Conservation (phyloP, 2,329 filamentous ascomycete genomes). For the Neopestalotiopsis clavispora region DNA sequence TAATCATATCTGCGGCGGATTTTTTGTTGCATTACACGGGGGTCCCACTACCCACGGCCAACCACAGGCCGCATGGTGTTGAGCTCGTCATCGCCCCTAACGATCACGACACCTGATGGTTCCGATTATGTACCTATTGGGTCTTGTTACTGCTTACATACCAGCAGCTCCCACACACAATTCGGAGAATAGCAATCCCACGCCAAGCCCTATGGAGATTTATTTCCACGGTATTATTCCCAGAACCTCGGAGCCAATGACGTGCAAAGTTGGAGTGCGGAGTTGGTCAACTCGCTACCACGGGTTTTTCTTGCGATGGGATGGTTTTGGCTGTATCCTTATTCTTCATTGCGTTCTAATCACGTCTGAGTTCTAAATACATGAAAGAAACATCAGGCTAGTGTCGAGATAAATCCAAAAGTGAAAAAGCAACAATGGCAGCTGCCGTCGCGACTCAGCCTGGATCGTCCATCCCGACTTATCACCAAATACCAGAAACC, state of each 20-base stretch:
- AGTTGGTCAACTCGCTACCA: not conserved
- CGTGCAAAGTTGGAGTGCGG: not conserved
- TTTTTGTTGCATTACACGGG: not conserved
- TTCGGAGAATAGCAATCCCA: not conserved
- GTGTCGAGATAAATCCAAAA: not conserved
- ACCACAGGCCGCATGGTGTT: slow-evolving; percentile 2
- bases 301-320: not conserved
- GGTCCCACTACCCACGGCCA: slow-evolving; percentile 4
- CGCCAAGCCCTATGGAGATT: slow-evolving; percentile 11
- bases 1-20: not conserved
- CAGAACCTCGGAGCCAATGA: not conserved
- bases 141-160: not conserved
- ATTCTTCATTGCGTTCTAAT: not conserved
- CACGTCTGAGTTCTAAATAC: not conserved
- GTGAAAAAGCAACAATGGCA: slow-evolving; percentile 19
- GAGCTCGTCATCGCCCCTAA: slow-evolving; percentile 15
- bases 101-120: slow-evolving; percentile 5
- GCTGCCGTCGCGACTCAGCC: slow-evolving; percentile 23
- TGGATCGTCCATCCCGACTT: slow-evolving; percentile 30
- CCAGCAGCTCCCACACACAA: not conserved
- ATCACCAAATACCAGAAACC: slow-evolving; percentile 40
- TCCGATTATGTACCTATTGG: not conserved
- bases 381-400: not conserved
- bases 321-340: not conserved
- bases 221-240: slow-evolving; percentile 1